Percentiles rank a stretch among this genome's conserved stretches.
phyloP scores from a whole-genome alignment of 2,329 filamentous ascomycete species.

The Arachnopeziza araneosa region DNA sequence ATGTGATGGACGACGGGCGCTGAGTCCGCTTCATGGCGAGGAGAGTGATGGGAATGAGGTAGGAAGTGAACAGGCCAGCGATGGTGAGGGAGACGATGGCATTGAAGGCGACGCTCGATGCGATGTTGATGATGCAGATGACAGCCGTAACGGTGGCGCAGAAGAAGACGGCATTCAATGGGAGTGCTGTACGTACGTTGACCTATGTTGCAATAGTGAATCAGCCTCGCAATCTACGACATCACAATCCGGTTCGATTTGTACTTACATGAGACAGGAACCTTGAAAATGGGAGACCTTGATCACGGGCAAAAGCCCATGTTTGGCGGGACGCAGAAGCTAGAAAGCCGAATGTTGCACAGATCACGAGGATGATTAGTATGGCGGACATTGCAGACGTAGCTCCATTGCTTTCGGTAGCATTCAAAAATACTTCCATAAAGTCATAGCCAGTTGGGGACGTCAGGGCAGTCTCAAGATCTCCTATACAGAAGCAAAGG shows the following conservation, averaged over 20 bases:
- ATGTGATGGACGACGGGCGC: conserved; percentile 33
- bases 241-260: neutral
- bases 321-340: conserved; percentile 34
- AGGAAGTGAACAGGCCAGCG: conserved; percentile 44
- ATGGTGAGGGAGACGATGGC: conserved; percentile 46
- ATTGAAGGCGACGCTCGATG: conserved; percentile 45
- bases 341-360: conserved; percentile 33
- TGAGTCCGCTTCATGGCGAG: conserved; percentile 37
- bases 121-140: conserved; percentile 40
- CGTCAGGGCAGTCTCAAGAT: conserved; percentile 38
- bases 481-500: conserved; percentile 46
- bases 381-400: conserved; percentile 37
- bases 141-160: conserved; percentile 9
- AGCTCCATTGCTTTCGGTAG: conserved; percentile 38
- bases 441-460: conserved; percentile 42
- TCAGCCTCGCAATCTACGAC: too few relatives aligned
- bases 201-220: neutral
- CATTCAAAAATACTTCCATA: conserved; percentile 45
- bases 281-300: conserved; percentile 38
- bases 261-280: conserved; percentile 20
- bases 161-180: neutral
- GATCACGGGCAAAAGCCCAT: conserved; percentile 45
- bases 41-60: conserved; percentile 41
- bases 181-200: neutral
- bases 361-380: conserved; percentile 35